Conservation (phyloP, 2,329 filamentous ascomycete genomes). For the Xylariaceae sp. region DNA sequence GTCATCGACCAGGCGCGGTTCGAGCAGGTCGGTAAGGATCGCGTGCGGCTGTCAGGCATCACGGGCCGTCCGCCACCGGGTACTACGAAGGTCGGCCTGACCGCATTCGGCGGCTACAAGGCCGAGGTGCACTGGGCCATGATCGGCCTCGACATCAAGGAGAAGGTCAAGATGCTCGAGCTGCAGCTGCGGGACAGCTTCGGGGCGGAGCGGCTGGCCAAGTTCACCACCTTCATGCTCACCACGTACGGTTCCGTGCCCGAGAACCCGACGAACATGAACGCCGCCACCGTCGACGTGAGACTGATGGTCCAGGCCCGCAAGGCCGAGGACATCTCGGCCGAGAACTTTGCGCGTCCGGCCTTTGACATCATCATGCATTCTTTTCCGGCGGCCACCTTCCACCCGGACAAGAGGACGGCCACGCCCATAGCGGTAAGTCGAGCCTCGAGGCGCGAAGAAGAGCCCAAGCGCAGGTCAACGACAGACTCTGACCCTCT, state of each 20-base stretch:
- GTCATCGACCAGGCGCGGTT: conserved; percentile 21
- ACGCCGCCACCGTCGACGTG: conserved; percentile 3
- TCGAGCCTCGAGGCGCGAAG: not conserved
- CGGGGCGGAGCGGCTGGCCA: conserved; percentile 2
- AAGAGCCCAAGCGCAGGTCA: no score
- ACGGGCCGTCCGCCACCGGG: conserved; percentile 27
- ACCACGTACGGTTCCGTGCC: conserved; percentile 3
- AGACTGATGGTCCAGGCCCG: conserved; percentile 2
- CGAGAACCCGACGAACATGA: conserved; percentile 3
- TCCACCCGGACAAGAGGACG: conserved; percentile 4
- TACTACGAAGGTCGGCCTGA: conserved; percentile 27
- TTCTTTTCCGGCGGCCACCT: conserved; percentile 2
- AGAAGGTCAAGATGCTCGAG: conserved; percentile 27
- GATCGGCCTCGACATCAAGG: conserved; percentile 31
- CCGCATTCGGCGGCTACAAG: conserved; percentile 28
- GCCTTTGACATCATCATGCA: conserved; percentile 4
- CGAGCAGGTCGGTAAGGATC: conserved; percentile 30
- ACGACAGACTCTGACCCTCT: not conserved
- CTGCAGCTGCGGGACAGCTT: conserved; percentile 1
- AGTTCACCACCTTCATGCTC: conserved; percentile 4
- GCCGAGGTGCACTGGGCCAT: conserved; percentile 29
- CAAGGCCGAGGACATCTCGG: conserved; percentile 1
- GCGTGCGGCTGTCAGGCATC: conserved; percentile 19
- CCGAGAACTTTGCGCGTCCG: conserved; percentile 2
- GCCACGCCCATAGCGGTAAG: conserved; percentile 4